Base-by-base conservation (phyloP, 345 rosid species). In the Eutrema japonicum region DNA sequence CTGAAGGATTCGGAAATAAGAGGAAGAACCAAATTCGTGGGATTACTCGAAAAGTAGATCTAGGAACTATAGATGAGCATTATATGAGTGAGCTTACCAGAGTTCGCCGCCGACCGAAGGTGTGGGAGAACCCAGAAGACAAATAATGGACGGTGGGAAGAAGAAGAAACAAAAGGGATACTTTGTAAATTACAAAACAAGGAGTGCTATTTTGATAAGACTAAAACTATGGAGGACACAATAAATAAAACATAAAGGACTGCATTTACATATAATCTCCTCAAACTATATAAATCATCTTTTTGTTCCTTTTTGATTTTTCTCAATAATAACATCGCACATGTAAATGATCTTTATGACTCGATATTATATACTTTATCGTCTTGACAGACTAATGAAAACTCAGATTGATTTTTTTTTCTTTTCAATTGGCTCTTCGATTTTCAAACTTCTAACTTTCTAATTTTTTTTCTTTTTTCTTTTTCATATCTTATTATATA, bases 61-160 rank as follows among this genome's bases (percentile, higher is more conserved):
- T 0, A 40, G 40, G n/a, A 30, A 56, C 29, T 55, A 32, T 2
- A 16, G 13, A 50, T 37, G 16, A 63, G 11, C 4, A 10, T 12
- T 9, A 53, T 10, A 45, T 37, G 58, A n/a, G 45, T 36, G 40
- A 33, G 68, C 62, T 71, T 51, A 77, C 80, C 73, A 51, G 64
- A 51, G 37, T 4, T 42, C 33, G 57, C 14, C 76, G 72, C 50
- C 54, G 62, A 58, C 3, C 50, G 36, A 43, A 51, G 42, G 35
- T 46, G 8, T 71, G 40, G n/a, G n/a, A 58, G 64, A 64, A 57
- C 41, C 1, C 35, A 54, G 61, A 49, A 56, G 56, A 33, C 55
- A 9, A 47, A 6, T 59, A 12, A 33, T 4, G 6, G 38, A 37
- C 8, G 52, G 7, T n/a, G 36, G 9, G 64, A 60, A n/a, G 63